Base-by-base conservation (phyloP, 2,329 filamentous ascomycete genomes). In the Xylaria digitata region DNA sequence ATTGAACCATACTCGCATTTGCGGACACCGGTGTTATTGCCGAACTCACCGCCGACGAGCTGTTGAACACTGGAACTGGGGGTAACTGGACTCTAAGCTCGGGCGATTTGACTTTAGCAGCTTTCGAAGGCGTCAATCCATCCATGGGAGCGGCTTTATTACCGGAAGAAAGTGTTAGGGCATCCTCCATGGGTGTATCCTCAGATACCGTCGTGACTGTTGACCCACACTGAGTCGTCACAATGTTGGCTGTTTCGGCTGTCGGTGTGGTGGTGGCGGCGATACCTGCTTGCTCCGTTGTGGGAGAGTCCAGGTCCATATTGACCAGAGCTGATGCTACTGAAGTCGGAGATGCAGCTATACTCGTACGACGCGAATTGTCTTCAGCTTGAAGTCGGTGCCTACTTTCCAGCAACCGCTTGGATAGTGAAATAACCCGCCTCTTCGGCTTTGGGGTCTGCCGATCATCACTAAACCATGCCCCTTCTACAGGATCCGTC, bases 21-120 rank as follows among this genome's bases (percentile, higher is more conserved):
- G 83, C 80, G 11, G 85, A 84, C 7, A 83, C 73, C 0, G 87
- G 85, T 0, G 85, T 86, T 2, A 80, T 81, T 2, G 74, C 76
- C 19, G 75, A 78, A 3, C 79, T 74, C 2, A 75, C 71, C 2
- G 75, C 75, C 2, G 81, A 72, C 0, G 80, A 73, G 49, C 75
- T 81, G 56, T 82, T 81, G 37, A 89, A 87, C 0, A 79, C 74
- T 0, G 87, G 85, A 1, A 86, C 80, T 1, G 86, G 84, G 7
- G 88, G 87, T 76, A 89, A 78, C 61, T 89, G 86, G 6, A 90
- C 84, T 13, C 77, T 71, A 79, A 84, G 67, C 40, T 70, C 70
- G 17, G 65, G 74, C 63, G 55, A 73, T 60, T 72, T 76, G 3
- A 66, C 70, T 45, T 74, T 74, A 23, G 56, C 55, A 40, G 61